Evolutionary conservation across 2,329 filamentous ascomycete genomes (phyloP).

Genomic region (Fusarium sp.): DNA sequence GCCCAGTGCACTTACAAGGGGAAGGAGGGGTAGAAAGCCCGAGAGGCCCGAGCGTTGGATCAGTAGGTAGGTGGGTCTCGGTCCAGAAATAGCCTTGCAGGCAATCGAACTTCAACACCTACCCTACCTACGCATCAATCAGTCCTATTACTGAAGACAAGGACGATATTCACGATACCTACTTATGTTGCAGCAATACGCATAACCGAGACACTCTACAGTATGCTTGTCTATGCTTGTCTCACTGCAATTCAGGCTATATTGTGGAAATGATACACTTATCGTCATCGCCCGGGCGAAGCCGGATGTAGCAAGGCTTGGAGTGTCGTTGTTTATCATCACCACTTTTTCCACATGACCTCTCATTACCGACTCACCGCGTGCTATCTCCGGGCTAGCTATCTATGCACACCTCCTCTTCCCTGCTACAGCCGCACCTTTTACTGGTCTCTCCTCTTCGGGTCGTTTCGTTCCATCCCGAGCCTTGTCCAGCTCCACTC

Average conservation of each 20-base stretch:
- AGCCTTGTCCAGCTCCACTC: constrained; percentile 38
- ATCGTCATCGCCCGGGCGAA: constrained; percentile 32
- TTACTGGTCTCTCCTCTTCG: constrained; percentile 11
- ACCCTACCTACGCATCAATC: constrained; percentile 20
- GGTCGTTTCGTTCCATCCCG: constrained; percentile 42
- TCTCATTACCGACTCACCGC: constrained; percentile 21
- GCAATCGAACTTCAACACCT: constrained; percentile 22
- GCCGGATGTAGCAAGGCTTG: constrained; percentile 25
- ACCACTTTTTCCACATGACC: constrained; percentile 45
- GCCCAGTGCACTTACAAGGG: constrained; percentile 22
- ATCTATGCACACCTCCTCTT: constrained; percentile 17
- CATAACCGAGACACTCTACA: not conserved
- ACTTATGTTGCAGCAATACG: not conserved
- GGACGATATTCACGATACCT: constrained; percentile 6
- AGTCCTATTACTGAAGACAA: not conserved
- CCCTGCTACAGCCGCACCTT: constrained; percentile 21
- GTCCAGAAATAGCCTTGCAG: constrained; percentile 41
- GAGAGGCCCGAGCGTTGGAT: constrained; percentile 37
- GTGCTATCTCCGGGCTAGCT: constrained; percentile 25
- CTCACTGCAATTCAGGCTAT: constrained; percentile 6
- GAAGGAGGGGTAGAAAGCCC: constrained; percentile 15
- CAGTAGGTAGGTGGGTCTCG: constrained; percentile 17
- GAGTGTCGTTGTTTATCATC: constrained; percentile 32
- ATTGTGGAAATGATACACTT: constrained; percentile 5
- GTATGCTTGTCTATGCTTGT: constrained; percentile 2